phyloP scores from a whole-genome alignment of 129 eudicot genomes.

The Flaveria robusta region DNA sequence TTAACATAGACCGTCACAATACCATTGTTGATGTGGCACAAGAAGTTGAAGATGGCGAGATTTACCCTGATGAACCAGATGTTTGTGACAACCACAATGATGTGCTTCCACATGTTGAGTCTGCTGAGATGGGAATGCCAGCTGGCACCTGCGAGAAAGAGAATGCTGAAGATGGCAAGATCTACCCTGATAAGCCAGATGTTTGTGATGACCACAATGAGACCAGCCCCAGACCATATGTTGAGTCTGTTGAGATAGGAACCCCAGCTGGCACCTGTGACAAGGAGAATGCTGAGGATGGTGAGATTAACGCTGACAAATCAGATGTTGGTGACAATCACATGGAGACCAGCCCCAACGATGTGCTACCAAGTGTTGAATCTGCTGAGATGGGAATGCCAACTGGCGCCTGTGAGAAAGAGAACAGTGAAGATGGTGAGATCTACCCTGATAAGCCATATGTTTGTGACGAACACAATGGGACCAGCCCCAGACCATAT shows the following conservation, averaged over 20 bases:
- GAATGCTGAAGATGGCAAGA: neutral
- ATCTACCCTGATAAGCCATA: neutral
- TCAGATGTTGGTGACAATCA: slow-evolving; percentile 4
- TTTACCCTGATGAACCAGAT: neutral
- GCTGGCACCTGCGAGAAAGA: slow-evolving; percentile 14
- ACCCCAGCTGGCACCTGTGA: slow-evolving; percentile 9
- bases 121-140: slow-evolving; percentile 6
- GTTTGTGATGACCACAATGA: neutral
- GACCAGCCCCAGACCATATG: neutral
- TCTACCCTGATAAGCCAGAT: neutral
- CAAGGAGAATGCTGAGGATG: neutral
- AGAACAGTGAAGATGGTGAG: neutral
- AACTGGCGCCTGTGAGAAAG: slow-evolving; percentile 7
- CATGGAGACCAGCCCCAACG: neutral
- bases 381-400: slow-evolving; percentile 10
- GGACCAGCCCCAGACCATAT: neutral
- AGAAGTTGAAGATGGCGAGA: slow-evolving; percentile 1
- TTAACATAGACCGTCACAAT: neutral
- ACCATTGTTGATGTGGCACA: neutral
- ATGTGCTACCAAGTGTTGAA: neutral
- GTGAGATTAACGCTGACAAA: slow-evolving; percentile 3
- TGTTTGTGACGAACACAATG: neutral
- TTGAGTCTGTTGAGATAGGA: slow-evolving; percentile 2
- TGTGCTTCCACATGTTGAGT: neutral
- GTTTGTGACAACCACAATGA: neutral